These are phyloP conservation scores for Mycena metata DNA, from an alignment of 768 basidiomycete genomes.

Conservation along the genomic window DNA sequence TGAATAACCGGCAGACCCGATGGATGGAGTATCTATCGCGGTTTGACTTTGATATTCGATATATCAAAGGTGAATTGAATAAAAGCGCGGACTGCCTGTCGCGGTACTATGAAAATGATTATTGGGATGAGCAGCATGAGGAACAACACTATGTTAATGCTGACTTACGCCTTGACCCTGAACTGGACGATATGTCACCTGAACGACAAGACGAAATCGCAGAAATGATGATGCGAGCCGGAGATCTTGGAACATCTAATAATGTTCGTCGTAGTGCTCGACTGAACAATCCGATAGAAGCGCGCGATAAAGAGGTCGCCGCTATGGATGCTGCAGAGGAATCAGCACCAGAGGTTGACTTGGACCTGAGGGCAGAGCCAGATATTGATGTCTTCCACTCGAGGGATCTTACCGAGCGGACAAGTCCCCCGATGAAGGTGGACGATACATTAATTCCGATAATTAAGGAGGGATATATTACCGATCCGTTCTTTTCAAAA, in stretches of 20 bases:
- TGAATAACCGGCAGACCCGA: constrained; percentile 39
- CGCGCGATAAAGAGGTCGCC: constrained; percentile 32
- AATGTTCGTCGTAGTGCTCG: constrained; percentile 23
- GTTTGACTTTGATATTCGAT: constrained; percentile 46
- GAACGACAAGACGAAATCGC: too few species aligned
- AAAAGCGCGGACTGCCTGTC: constrained; percentile 8
- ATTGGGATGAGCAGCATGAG: too few species aligned
- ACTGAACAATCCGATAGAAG: constrained; percentile 27
- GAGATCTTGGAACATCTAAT: too few species aligned
- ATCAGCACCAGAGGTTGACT: neutral
- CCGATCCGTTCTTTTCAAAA: constrained; percentile 39
- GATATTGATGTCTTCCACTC: constrained; percentile 2
- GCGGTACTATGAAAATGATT: too few species aligned
- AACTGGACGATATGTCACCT: too few species aligned
- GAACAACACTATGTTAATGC: too few species aligned
- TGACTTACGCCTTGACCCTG: too few species aligned
- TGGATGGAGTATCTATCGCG: constrained; percentile 49
- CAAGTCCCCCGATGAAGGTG: too few species aligned
- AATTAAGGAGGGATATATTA: constrained; percentile 33
- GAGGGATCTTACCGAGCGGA: neutral
- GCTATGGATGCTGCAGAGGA: constrained; percentile 22
- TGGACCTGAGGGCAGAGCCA: neutral
- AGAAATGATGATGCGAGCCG: too few species aligned
- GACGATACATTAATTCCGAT: too few species aligned
- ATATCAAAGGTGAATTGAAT: too few species aligned